Percentiles rank a stretch among this genome's conserved stretches.
Conservation (phyloP, 2,329 filamentous ascomycete genomes). For the Talaromyces sp. region DNA sequence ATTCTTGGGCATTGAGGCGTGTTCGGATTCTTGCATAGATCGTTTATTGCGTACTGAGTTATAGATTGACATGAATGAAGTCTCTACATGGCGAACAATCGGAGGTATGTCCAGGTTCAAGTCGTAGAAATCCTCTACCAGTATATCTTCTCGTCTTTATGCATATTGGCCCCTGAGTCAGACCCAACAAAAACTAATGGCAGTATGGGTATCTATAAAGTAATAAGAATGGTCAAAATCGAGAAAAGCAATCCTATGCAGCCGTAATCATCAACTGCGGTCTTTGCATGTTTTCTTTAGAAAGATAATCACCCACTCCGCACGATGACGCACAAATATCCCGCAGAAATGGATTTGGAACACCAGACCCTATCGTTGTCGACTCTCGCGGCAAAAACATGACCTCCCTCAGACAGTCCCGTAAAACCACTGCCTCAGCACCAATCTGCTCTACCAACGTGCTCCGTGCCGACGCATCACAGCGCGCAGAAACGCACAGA, state of each 20-base stretch:
- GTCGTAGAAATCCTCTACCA: too few relatives aligned
- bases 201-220: slow-evolving; percentile 14
- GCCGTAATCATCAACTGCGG: slow-evolving; percentile 31
- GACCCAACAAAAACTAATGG: not conserved
- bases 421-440: slow-evolving; percentile 26
- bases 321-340: not conserved
- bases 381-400: slow-evolving; percentile 25
- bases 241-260: slow-evolving; percentile 18
- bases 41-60: not conserved
- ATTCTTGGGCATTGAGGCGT: slow-evolving; percentile 7
- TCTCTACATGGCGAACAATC: too few relatives aligned
- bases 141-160: not conserved
- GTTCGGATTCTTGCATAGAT: slow-evolving; percentile 8
- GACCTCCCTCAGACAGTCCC: slow-evolving; percentile 26
- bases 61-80: slow-evolving; percentile 4
- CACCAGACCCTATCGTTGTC: not conserved
- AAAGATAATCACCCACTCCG: not conserved
- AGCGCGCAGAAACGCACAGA: slow-evolving; percentile 33
- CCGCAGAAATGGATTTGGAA: not conserved
- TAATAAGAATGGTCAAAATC: not conserved
- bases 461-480: slow-evolving; percentile 28
- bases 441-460: slow-evolving; percentile 28
- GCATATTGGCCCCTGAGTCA: not conserved
- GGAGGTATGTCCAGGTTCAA: too few relatives aligned
- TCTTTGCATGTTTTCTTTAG: not conserved